phyloP scores from a whole-genome alignment of 345 rosid genomes.

The Salix dunnii region DNA sequence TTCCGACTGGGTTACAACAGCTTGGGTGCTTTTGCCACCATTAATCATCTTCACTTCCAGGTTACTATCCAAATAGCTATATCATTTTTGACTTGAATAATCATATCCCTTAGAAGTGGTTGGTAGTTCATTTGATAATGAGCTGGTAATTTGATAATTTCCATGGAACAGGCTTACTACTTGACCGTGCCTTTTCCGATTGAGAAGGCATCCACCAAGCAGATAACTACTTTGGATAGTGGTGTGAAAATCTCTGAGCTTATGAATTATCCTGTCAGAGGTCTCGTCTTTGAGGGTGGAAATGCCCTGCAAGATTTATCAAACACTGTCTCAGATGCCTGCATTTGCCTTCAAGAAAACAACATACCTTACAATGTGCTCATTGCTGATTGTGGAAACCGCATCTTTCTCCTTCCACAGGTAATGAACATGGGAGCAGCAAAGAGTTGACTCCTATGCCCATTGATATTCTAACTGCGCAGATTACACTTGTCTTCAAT shows the following conservation, averaged over 20 bases:
- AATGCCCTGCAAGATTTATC: slow-evolving; percentile 54
- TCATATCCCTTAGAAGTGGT: background rate
- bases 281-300: slow-evolving; percentile 82
- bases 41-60: slow-evolving; percentile 99
- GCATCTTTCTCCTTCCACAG: slow-evolving; percentile 81
- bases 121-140: background rate
- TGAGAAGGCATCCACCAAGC: slow-evolving; percentile 72
- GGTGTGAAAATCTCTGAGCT: slow-evolving; percentile 69
- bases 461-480: background rate
- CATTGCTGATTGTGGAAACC: slow-evolving; percentile 75
- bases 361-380: slow-evolving; percentile 86
- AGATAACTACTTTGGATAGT: slow-evolving; percentile 37
- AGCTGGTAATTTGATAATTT: slow-evolving; percentile 4
- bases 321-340: slow-evolving; percentile 57
- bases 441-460: background rate
- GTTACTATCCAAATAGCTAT: slow-evolving; percentile 26
- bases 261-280: slow-evolving; percentile 73
- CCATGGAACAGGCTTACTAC: slow-evolving; percentile 66
- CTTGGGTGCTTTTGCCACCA: slow-evolving; percentile 96
- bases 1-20: slow-evolving; percentile 96
- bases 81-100: background rate
- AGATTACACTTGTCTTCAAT: background rate
- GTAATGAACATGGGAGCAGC: slow-evolving; percentile 33
- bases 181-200: slow-evolving; percentile 73
- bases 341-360: slow-evolving; percentile 83